Evolutionary conservation across 805 yeast species (phyloP), one percentile per base, ranked within the genome.

Genomic region (Ascoidea tarda): DNA sequence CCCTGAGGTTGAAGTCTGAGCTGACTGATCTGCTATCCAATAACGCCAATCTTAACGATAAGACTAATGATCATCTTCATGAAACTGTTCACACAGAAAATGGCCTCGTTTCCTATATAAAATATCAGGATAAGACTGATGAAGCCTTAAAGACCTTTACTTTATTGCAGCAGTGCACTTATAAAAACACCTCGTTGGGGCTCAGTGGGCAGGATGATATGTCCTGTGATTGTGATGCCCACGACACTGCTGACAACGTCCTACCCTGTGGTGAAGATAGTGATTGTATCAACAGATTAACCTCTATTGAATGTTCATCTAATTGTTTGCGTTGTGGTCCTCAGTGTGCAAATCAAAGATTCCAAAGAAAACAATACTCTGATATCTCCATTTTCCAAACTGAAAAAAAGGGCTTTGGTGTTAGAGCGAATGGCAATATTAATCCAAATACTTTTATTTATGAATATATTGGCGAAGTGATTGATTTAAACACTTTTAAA

Each of bases 391-490:
- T 93, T n/a, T 79, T 91, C 53, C 74, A 77, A 57, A 89, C 99
- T 1, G 88, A 84, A 53, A 69, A 72, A 58, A 91, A 91, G 65
- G 99, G 99, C 0, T 91, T 77, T 62, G 99, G 99, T 46, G 79
- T 91, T 53, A 74, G 95, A 55, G 90, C 96, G 0, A 73, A 79
- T 53, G 66, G 62, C 5, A 72, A 69, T 51, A 71, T 93, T 12
- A 68, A 74, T 14, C 80, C 77, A 21, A 79, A 80, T 52, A 71
- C 78, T n/a, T 89, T 91, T 63, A 77, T 91, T 48, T 87, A 86
- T 67, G 99, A 91, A 68, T 91, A 91, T 68, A 79, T 86, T 50
- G 99, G 99, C 48, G 98, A 91, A 66, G 95, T 91, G 45, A 84
- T 91, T 44, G 90, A 85, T 63, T 95, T 88, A 61, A 68, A 70